phyloP scores from a whole-genome alignment of 345 rosid genomes.

The Theobroma cacao region DNA sequence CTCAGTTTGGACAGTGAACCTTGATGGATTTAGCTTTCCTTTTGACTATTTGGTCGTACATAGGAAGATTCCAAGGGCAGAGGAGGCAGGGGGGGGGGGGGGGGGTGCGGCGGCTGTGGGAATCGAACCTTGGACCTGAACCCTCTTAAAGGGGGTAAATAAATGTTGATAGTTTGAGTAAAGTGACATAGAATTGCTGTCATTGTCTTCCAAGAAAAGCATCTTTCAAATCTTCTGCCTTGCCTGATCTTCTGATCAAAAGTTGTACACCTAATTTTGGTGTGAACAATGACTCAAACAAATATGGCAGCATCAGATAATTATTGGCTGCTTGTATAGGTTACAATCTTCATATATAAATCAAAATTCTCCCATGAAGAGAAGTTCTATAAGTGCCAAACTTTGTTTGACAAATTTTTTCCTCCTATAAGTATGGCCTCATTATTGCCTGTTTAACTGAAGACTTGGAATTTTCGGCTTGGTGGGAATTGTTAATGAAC shows the following conservation, averaged over 20 bases:
- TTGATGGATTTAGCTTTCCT: not conserved
- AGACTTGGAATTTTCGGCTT: not conserved
- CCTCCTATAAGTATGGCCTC: not conserved
- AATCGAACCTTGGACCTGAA: too few species aligned
- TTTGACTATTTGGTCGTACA: not conserved
- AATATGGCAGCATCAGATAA: not conserved
- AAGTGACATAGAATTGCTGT: too few species aligned
- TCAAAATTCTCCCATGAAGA: not conserved
- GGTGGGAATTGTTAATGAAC: not conserved
- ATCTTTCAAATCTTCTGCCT: too few species aligned
- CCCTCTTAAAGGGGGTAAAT: too few species aligned
- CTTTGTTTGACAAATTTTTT: not conserved
- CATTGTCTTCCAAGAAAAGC: too few species aligned
- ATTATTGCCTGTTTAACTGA: not conserved
- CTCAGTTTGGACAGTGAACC: not conserved
- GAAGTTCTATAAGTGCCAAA: not conserved
- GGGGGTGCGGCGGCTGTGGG: too few species aligned
- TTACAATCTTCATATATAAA: not conserved
- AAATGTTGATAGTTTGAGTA: too few species aligned
- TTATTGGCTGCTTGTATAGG: not conserved
- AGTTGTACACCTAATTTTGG: not conserved
- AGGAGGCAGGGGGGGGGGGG: too few species aligned
- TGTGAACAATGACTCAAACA: not conserved
- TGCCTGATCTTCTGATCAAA: too few species aligned
- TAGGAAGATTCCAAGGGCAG: not conserved